These are phyloP conservation scores for Piromyces finnis DNA, from an alignment of 192 early-diverging fungal species.

Conservation along the genomic window DNA sequence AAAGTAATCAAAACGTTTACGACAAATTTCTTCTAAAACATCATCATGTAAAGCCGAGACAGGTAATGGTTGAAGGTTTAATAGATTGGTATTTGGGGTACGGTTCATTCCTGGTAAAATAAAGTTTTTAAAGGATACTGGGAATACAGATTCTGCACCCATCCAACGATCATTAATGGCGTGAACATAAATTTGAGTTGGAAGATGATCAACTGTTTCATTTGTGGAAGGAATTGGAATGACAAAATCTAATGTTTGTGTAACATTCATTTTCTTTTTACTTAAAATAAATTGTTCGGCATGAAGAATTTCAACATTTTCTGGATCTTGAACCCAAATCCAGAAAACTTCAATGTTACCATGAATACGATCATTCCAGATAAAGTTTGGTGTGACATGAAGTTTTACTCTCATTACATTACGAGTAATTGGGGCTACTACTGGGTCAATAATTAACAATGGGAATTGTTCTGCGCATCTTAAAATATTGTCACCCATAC, in stretches of 20 bases:
- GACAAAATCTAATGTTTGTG: constrained; percentile 59
- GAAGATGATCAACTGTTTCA: constrained; percentile 53
- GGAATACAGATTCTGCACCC: constrained; percentile 63
- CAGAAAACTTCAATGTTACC: constrained; percentile 82
- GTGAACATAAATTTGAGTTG: constrained; percentile 79
- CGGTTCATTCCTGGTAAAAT: constrained; percentile 67
- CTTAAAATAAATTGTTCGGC: constrained; percentile 77
- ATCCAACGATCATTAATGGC: constrained; percentile 92
- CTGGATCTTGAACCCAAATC: constrained; percentile 88
- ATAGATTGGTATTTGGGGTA: constrained; percentile 73
- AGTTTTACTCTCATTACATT: constrained; percentile 73
- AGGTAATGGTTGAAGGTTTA: constrained; percentile 83
- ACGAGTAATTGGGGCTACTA: constrained; percentile 83
- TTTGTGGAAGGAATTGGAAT: constrained; percentile 55
- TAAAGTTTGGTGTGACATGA: constrained; percentile 65
- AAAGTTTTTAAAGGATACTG: constrained; percentile 83
- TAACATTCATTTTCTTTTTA: constrained; percentile 30
- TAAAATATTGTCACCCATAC: constrained; percentile 56
- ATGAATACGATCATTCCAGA: constrained; percentile 88
- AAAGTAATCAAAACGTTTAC: constrained; percentile 76
- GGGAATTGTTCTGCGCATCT: constrained; percentile 76
- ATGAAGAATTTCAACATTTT: constrained; percentile 78
- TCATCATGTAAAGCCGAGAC: constrained; percentile 65
- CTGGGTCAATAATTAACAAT: constrained; percentile 52
- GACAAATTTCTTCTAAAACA: constrained; percentile 70